phyloP scores from a whole-genome alignment of 1,139 yeast species.

The Taphrina populina region DNA sequence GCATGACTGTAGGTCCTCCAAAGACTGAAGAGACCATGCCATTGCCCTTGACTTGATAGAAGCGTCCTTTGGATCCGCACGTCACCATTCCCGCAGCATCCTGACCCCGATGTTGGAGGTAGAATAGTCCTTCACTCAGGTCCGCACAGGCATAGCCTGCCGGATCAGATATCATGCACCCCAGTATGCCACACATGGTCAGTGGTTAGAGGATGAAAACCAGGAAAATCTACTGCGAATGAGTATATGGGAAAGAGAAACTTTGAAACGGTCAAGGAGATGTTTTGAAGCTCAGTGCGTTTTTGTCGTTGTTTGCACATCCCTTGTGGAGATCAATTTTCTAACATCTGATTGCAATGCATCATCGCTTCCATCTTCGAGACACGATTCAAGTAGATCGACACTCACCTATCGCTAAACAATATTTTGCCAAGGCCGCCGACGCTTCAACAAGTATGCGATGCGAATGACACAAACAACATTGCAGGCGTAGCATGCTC shows the following conservation, averaged over 20 bases:
- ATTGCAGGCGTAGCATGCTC: no score
- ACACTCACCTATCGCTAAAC: no score
- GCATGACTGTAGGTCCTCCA: slow-evolving; percentile 69
- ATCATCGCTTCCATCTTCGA: no score
- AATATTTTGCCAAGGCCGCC: no score
- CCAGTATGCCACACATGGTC: slow-evolving; percentile 90
- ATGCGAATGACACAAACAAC: no score
- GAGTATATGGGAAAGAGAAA: background rate
- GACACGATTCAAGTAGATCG: no score
- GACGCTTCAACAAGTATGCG: no score
- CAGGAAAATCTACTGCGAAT: background rate
- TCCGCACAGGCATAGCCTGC: slow-evolving; percentile 77
- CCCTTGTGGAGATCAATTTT: slow-evolving; percentile 23
- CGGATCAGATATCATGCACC: slow-evolving; percentile 78
- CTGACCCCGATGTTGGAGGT: slow-evolving; percentile 95
- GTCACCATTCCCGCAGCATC: slow-evolving; percentile 99
- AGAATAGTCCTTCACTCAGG: slow-evolving; percentile 87
- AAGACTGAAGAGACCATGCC: slow-evolving; percentile 99
- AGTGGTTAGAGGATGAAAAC: background rate
- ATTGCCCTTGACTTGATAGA: slow-evolving; percentile 96
- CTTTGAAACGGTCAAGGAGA: background rate
- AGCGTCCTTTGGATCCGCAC: slow-evolving; percentile 88
- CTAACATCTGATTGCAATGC: slow-evolving; percentile 32
- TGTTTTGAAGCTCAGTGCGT: slow-evolving; percentile 22
- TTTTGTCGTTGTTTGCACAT: slow-evolving; percentile 21